These are phyloP conservation scores for Aureobasidium sp. DNA, from an alignment of 2,329 filamentous ascomycete species.

Conservation along the genomic window DNA sequence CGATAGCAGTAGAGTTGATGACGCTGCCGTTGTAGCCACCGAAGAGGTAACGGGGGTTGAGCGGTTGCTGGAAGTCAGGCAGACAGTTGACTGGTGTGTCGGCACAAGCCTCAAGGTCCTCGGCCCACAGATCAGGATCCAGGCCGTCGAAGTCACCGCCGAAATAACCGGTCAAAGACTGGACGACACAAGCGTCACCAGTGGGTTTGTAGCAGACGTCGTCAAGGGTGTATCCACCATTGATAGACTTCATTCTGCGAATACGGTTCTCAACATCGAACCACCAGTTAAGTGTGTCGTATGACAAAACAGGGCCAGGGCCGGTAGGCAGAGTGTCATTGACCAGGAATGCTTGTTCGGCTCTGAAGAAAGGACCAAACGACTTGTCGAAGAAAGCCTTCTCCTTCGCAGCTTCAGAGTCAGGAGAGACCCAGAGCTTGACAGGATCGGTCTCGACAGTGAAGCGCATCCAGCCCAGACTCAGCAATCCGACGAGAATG, in stretches of 20 bases:
- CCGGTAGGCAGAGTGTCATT: constrained; percentile 66
- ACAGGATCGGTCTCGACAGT: constrained; percentile 87
- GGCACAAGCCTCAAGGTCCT: constrained; percentile 65
- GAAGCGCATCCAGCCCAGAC: constrained; percentile 81
- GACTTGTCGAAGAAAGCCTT: constrained; percentile 89
- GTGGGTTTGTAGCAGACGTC: constrained; percentile 94
- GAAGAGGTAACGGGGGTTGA: constrained; percentile 78
- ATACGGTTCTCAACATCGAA: constrained; percentile 79
- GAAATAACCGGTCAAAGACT: constrained; percentile 89
- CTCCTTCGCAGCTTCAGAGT: constrained; percentile 81
- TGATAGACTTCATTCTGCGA: constrained; percentile 60
- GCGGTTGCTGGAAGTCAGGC: constrained; percentile 80
- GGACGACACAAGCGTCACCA: constrained; percentile 81
- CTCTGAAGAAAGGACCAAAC: constrained; percentile 93
- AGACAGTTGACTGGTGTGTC: constrained; percentile 76
- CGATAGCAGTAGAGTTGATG: constrained; percentile 68
- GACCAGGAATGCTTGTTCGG: constrained; percentile 87
- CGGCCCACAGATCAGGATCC: constrained; percentile 61
- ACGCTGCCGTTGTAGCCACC: constrained; percentile 68
- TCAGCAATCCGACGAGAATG: constrained; percentile 69
- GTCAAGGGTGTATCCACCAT: constrained; percentile 62
- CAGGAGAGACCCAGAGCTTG: constrained; percentile 91
- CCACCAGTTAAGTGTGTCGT: constrained; percentile 91
- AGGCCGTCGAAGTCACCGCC: constrained; percentile 58
- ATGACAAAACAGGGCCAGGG: constrained; percentile 72